Evolutionary conservation across 2,329 filamentous ascomycete genomes (phyloP).

Genomic region (Neonectria neomacrospora): DNA sequence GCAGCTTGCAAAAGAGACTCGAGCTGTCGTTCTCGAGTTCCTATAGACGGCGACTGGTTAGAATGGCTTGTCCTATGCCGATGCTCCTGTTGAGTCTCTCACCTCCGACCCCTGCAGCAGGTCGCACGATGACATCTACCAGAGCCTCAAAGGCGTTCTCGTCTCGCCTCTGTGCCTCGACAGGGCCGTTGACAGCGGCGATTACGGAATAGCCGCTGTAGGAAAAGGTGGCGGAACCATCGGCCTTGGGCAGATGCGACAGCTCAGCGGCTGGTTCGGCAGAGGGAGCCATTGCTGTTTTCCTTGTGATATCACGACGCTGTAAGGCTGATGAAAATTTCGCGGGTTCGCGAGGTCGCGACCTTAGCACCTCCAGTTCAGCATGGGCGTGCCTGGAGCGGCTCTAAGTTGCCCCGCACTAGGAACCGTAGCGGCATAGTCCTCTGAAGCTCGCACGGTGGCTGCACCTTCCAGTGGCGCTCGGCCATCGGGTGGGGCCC

Average conservation of each 20-base stretch:
- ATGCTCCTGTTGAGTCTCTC: conserved; percentile 42
- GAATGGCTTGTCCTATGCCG: conserved; percentile 15
- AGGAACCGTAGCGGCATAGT: conserved; percentile 20
- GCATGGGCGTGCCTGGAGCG: not conserved
- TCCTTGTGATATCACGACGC: conserved; percentile 7
- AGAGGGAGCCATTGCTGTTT: conserved; percentile 56
- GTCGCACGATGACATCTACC: conserved; percentile 90
- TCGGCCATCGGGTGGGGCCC: not conserved
- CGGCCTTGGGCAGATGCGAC: conserved; percentile 73
- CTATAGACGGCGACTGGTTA: conserved; percentile 52
- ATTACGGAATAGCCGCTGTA: conserved; percentile 83
- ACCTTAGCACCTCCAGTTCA: conserved; percentile 1
- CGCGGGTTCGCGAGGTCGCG: not conserved
- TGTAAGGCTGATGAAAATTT: conserved; percentile 26
- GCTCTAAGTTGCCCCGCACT: conserved; percentile 3
- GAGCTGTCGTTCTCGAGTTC: conserved; percentile 81
- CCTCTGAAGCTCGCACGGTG: conserved; percentile 4
- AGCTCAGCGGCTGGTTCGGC: conserved; percentile 63
- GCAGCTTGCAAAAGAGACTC: conserved; percentile 80
- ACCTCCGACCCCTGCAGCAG: conserved; percentile 86
- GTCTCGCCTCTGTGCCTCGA: conserved; percentile 89
- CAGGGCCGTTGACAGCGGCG: conserved; percentile 89
- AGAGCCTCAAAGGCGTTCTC: conserved; percentile 92
- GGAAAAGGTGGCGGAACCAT: conserved; percentile 83
- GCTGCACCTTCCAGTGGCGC: conserved; percentile 6